Evolutionary conservation across 129 eudicot genomes (phyloP).

Genomic region (Artemisia argyi): DNA sequence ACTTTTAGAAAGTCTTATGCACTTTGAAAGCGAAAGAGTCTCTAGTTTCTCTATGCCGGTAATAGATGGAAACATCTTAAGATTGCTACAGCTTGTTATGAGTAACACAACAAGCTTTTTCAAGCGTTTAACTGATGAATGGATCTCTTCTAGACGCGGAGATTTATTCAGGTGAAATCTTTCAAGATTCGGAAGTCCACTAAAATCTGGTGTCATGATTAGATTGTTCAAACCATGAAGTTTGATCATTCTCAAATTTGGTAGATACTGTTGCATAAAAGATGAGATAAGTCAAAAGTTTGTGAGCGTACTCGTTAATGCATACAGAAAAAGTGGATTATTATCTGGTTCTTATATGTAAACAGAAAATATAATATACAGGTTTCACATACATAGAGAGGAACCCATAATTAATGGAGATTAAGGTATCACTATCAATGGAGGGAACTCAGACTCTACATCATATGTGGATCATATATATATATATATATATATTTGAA

Average conservation of each 20-base stretch:
- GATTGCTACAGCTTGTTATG: slow-evolving; percentile 3
- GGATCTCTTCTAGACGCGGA: slow-evolving; percentile 11
- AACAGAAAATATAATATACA: too few relatives aligned
- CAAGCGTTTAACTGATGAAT: slow-evolving; percentile 16
- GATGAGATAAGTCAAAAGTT: not conserved
- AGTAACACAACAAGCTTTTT: slow-evolving; percentile 19
- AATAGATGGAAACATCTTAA: slow-evolving; percentile 14
- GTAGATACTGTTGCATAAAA: slow-evolving; percentile 21
- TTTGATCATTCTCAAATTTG: slow-evolving; percentile 14
- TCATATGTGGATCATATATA: too few relatives aligned
- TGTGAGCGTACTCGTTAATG: not conserved
- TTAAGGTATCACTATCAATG: too few relatives aligned
- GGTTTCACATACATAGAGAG: too few relatives aligned
- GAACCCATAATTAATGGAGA: too few relatives aligned
- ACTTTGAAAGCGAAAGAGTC: not conserved
- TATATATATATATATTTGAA: too few relatives aligned
- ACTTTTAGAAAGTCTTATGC: not conserved
- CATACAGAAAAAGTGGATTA: not conserved
- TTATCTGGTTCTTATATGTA: not conserved
- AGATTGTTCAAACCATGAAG: slow-evolving; percentile 9
- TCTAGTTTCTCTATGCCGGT: slow-evolving; percentile 6
- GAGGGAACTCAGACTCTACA: too few relatives aligned
- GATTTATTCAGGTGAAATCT: slow-evolving; percentile 3
- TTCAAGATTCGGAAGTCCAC: slow-evolving; percentile 23
- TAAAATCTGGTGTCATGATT: slow-evolving; percentile 22